phyloP scores from a whole-genome alignment of 345 rosid genomes.

The Ceriops zippeliana region DNA sequence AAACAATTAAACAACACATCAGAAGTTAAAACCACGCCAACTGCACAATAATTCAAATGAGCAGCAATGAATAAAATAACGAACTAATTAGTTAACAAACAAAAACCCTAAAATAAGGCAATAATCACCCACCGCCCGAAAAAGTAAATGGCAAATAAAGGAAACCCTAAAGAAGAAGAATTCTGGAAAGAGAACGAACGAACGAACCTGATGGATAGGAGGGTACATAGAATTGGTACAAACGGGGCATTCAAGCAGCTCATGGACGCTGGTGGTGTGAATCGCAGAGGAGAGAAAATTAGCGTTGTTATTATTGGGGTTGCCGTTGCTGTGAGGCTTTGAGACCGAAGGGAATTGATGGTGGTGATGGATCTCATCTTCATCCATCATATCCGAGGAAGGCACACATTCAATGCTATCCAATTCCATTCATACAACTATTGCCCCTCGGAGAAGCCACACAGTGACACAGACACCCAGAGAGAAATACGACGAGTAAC shows the following conservation, averaged over 20 bases:
- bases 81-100: too few species aligned
- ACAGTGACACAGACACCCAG: too few species aligned
- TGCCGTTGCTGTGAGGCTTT: constrained; percentile 19
- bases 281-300: constrained; percentile 16
- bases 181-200: neutral
- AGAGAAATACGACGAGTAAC: neutral
- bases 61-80: neutral
- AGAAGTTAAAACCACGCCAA: neutral
- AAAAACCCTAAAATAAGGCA: neutral
- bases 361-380: constrained; percentile 30
- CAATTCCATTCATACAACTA: constrained; percentile 27
- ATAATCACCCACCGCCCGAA: neutral
- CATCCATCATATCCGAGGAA: constrained; percentile 22
- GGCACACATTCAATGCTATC: constrained; percentile 31
- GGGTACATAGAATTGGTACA: constrained; percentile 99
- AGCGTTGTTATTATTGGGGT: constrained; percentile 10
- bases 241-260: constrained; percentile 96
- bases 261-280: constrained; percentile 91
- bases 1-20: neutral
- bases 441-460: neutral
- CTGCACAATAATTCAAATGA: neutral
- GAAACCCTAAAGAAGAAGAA: constrained; percentile 47
- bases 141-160: neutral
- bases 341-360: constrained; percentile 25
- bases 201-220: constrained; percentile 90